Percentiles rank a stretch among this genome's conserved stretches.
These are phyloP conservation scores for Fusarium heterosporum DNA, from an alignment of 2,329 filamentous ascomycete species.

Conservation along the genomic window DNA sequence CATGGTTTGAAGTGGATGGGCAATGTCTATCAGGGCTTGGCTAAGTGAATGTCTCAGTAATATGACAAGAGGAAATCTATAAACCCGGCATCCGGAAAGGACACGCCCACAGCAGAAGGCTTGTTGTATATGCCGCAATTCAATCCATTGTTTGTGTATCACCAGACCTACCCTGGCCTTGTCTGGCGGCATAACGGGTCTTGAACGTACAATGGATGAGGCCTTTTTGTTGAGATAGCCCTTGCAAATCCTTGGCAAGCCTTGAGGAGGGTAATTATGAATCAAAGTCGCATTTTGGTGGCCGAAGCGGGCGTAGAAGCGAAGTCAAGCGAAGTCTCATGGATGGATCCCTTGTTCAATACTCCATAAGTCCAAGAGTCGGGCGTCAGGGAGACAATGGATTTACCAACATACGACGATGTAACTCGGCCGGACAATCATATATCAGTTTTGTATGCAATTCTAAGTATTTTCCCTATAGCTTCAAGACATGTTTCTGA, in stretches of 20 bases:
- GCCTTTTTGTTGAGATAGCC: slow-evolving; percentile 11
- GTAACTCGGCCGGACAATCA: slow-evolving; percentile 17
- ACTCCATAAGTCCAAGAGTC: neutral
- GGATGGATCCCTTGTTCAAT: slow-evolving; percentile 8
- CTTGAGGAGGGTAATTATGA: neutral
- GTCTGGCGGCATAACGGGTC: slow-evolving; percentile 22
- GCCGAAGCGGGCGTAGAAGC: slow-evolving; percentile 15
- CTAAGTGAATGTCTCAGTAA: slow-evolving; percentile 35
- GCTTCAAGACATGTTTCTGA: slow-evolving; percentile 5
- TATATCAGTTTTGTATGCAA: slow-evolving; percentile 3
- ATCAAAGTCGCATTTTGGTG: slow-evolving; percentile 2
- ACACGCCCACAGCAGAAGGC: slow-evolving; percentile 11
- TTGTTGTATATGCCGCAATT: slow-evolving; percentile 35
- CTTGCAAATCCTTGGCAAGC: neutral
- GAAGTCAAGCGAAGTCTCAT: slow-evolving; percentile 8
- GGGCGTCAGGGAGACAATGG: slow-evolving; percentile 1
- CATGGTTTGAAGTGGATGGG: slow-evolving; percentile 21
- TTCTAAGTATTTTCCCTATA: neutral
- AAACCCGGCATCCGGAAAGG: slow-evolving; percentile 14
- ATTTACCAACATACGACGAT: slow-evolving; percentile 19
- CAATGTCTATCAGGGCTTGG: slow-evolving; percentile 39
- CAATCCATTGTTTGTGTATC: slow-evolving; percentile 27
- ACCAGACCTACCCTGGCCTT: slow-evolving; percentile 25
- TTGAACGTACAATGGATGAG: slow-evolving; percentile 5
- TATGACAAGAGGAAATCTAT: slow-evolving; percentile 28